phyloP scores from a whole-genome alignment of 352 stramenopile genomes.

The Nothophytophthora sp. region DNA sequence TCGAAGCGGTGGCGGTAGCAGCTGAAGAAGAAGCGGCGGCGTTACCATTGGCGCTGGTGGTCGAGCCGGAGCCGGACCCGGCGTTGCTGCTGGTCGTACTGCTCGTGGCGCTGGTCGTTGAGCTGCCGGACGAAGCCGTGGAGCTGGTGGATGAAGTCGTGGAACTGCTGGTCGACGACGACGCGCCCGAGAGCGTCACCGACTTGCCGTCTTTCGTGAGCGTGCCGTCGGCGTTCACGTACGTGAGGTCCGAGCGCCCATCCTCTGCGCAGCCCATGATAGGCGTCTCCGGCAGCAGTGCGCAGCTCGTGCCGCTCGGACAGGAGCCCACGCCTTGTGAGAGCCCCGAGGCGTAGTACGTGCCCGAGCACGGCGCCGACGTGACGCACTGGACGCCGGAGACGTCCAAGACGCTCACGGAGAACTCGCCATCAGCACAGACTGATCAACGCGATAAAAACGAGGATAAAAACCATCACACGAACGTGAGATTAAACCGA shows the following conservation, averaged over 20 bases:
- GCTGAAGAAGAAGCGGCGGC: conserved; percentile 2
- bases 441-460: background rate
- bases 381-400: conserved; percentile 53
- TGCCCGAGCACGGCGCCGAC: conserved; percentile 58
- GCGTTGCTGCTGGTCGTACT: too few relatives aligned
- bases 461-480: background rate
- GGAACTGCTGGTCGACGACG: conserved; percentile 3
- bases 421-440: conserved; percentile 48
- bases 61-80: conserved; percentile 8
- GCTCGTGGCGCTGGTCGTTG: conserved; percentile 2
- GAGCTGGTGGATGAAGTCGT: too few relatives aligned
- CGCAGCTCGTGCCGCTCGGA: conserved; percentile 51
- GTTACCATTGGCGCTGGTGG: conserved; percentile 22
- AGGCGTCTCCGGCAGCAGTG: conserved; percentile 53
- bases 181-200: conserved; percentile 16
- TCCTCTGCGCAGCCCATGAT: conserved; percentile 70
- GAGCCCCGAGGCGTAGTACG: conserved; percentile 50
- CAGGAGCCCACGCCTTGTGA: conserved; percentile 54
- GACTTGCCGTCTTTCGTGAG: conserved; percentile 49
- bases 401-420: conserved; percentile 70
- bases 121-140: too few relatives aligned
- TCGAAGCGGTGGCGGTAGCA: conserved; percentile 3
- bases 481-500: too few relatives aligned
- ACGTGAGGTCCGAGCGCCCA: conserved; percentile 57
- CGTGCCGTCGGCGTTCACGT: conserved; percentile 72